Evolutionary conservation across 2,329 filamentous ascomycete genomes (phyloP), one percentile per base, ranked within the genome.

Genomic region (Whalleya microplaca): DNA sequence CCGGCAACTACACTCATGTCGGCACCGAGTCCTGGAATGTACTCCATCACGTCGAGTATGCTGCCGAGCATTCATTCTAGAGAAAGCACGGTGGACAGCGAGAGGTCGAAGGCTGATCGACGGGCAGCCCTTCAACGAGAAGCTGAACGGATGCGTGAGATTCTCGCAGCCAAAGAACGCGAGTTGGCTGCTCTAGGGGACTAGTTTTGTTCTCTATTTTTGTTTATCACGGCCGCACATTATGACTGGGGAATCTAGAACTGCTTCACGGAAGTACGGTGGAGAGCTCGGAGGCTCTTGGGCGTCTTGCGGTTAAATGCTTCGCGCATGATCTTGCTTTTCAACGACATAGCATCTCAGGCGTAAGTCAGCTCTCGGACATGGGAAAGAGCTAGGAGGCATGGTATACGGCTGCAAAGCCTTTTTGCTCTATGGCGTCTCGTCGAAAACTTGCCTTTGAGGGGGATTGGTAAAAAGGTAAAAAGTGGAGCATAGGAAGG

Each of bases 101-200:
- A 84, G 27, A 76, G 76, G 14, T 69, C 77, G 7, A 87, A 83
- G 64, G 80, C 82, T 3, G 87, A 90, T 62, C 81, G 86, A 53
- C 81, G 88, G 47, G 84, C 83, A 8, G 82, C 86, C 46, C 75
- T 96, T 47, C 83, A 88, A 69, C 80, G 85, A 21, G 91, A 96
- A 71, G 86, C 90, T 0, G 89, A 93, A 67, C 80, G 80, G 50
- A 95, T 95, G 86, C 82, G 89, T 40, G 84, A 88, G 70, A 78
- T 89, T 72, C 77, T 93, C 27, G 81, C 85, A 9, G 87, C 84
- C 12, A 93, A 92, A 68, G 90, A 93, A 73, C 80, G 85, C 45
- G 90, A 93, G 67, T 75, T 93, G 54, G 86, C 87, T 47, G 78
- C 79, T 40, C 69, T 84, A 56, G 76, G 73, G 42, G 71, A 71